Evolutionary conservation across 495 filamentous ascomycete genomes (phyloP).

Genomic region (Penicillium flavigenum): DNA sequence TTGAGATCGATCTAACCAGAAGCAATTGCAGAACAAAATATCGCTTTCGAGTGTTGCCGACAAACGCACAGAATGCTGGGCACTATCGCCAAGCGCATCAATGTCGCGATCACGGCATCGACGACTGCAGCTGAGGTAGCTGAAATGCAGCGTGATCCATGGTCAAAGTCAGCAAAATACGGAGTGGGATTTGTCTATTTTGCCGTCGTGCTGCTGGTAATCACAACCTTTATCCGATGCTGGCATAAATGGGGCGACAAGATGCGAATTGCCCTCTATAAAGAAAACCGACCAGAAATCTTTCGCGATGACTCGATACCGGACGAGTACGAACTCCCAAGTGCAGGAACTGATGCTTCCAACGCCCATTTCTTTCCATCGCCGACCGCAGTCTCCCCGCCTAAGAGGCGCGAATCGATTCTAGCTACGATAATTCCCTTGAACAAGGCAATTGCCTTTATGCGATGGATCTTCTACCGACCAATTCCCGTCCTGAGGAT

Average conservation of each 20-base stretch:
- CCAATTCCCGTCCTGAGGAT: slow-evolving; percentile 69
- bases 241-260: slow-evolving; percentile 89
- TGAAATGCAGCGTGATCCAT: slow-evolving; percentile 76
- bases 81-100: slow-evolving; percentile 61
- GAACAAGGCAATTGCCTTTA: slow-evolving; percentile 73
- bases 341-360: slow-evolving; percentile 64
- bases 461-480: slow-evolving; percentile 82
- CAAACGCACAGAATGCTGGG: slow-evolving; percentile 17
- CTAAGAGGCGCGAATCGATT: slow-evolving; percentile 59
- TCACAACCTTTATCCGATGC: slow-evolving; percentile 63
- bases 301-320: slow-evolving; percentile 56
- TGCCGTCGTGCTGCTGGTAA: slow-evolving; percentile 63
- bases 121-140: slow-evolving; percentile 69
- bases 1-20: background rate
- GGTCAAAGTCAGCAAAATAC: slow-evolving; percentile 79
- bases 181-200: slow-evolving; percentile 87
- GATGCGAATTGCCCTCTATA: slow-evolving; percentile 77
- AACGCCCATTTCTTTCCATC: slow-evolving; percentile 72
- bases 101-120: slow-evolving; percentile 66
- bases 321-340: slow-evolving; percentile 65
- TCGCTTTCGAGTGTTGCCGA: background rate
- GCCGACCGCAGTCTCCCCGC: slow-evolving; percentile 45
- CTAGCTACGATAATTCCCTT: slow-evolving; percentile 67
- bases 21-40: background rate
- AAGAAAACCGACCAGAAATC: slow-evolving; percentile 62